Base-by-base conservation (phyloP, 768 basidiomycete genomes). In the Leccinum olivaceopallidum region DNA sequence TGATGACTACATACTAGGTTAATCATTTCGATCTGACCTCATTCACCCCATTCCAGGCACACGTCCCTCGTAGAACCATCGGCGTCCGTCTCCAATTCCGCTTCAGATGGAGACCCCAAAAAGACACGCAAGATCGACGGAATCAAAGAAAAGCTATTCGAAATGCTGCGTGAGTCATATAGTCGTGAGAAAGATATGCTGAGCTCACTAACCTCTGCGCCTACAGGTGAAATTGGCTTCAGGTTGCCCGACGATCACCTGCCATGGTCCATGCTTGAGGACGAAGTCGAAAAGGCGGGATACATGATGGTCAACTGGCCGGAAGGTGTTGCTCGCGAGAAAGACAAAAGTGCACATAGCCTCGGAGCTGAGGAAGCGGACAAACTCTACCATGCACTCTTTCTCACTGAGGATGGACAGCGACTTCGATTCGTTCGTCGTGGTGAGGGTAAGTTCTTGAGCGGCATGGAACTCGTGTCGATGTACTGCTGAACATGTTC, bases 121-220 rank as follows among this genome's bases (percentile, higher is more conserved):
- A 24, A 24, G 22, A 24, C 22, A 24, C 22, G 22, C 22, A 24
- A 24, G 22, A 24, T 24, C 22, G 22, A 24, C 22, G 22, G 22
- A 24, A 24, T 24, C 22, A 24, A 24, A 24, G 10, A 53, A 20
- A 32, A 28, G 6, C 28, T 32, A 10, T 12, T 59, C 3, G 24
- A 49, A 2, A 28, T 63, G 64, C 59, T 64, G 44, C 53, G 58
- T 64, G 18, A 55, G 64, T 58, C 7, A 12, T 53, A 12, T 16
- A 13, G 13, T 47, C 6, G 6, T 5, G 16, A 22, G 47, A 24
- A 20, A 14, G 16, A 48, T 13, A 22, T 12, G 12, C 13, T 14
- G 20, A 1, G n/a, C 3, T 5, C 20, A 13, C 22, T 5, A 22
- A 24, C 20, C 2, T 22, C 47, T 22, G 6, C 47, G 6, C 34